Conservation (phyloP, 768 basidiomycete genomes). For the Collybia nuda region DNA sequence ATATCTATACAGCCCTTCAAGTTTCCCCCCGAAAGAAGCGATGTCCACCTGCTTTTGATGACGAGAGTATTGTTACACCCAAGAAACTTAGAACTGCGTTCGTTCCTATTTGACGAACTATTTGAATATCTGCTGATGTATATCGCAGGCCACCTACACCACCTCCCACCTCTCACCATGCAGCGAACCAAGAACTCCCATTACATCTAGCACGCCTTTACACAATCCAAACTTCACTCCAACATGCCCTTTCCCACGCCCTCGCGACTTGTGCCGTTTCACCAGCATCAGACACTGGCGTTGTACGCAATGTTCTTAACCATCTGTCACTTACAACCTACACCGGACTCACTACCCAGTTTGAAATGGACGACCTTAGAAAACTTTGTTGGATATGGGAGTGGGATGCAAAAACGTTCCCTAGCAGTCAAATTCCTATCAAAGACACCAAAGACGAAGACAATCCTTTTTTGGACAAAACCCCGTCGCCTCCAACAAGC, state of each 20-base stretch:
- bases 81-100: constrained; percentile 67
- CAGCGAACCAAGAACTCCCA: constrained; percentile 41
- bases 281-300: constrained; percentile 72
- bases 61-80: constrained; percentile 58
- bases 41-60: constrained; percentile 48
- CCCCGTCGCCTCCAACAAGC: constrained; percentile 33
- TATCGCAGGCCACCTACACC: constrained; percentile 56
- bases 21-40: constrained; percentile 76
- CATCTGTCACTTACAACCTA: constrained; percentile 72
- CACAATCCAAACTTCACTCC: constrained; percentile 65
- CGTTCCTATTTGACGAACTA: constrained; percentile 16
- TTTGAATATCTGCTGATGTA: constrained; percentile 2
- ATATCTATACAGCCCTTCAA: constrained; percentile 58
- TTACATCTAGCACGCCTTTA: constrained; percentile 59
- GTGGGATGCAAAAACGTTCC: constrained; percentile 63
- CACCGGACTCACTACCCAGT: constrained; percentile 60
- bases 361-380: constrained; percentile 67
- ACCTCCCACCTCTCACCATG: constrained; percentile 39
- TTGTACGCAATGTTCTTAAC: constrained; percentile 77
- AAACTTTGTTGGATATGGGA: constrained; percentile 90
- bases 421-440: constrained; percentile 13
- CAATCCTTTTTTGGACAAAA: constrained; percentile 65
- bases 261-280: constrained; percentile 81
- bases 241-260: constrained; percentile 83
- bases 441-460: constrained; percentile 47